Conservation (phyloP, 176 grass and related monocot genomes). For the Avena atlantica region DNA sequence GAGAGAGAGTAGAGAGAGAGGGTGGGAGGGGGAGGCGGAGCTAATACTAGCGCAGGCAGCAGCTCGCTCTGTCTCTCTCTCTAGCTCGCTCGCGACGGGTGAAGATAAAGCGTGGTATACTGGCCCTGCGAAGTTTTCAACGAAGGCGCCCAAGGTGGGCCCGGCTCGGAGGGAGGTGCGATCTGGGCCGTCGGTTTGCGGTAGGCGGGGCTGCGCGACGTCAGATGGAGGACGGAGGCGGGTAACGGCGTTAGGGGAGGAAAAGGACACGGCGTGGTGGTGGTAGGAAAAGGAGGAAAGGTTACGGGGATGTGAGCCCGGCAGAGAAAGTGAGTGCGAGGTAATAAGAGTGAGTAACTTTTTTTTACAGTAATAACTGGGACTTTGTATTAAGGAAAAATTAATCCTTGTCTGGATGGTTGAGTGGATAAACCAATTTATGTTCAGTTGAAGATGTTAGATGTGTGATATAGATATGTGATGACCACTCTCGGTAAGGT, state of each 20-base stretch:
- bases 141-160: conserved; percentile 40
- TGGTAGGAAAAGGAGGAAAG: conserved; percentile 1
- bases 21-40: conserved; percentile 22
- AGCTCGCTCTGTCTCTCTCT: background rate
- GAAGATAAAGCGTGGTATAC: conserved; percentile 60
- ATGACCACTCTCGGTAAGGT: background rate
- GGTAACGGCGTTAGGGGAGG: conserved; percentile 22
- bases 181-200: background rate
- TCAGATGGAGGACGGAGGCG: conserved; percentile 19
- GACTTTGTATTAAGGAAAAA: background rate
- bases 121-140: conserved; percentile 72
- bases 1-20: conserved; percentile 7
- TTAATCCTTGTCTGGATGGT: background rate
- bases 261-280: conserved; percentile 27
- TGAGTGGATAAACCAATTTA: background rate
- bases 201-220: background rate
- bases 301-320: conserved; percentile 21
- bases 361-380: background rate
- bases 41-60: background rate
- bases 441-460: background rate
- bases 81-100: conserved; percentile 42
- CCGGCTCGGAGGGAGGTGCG: background rate
- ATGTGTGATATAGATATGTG: background rate
- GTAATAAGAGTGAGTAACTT: background rate
- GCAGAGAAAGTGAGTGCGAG: background rate